These are phyloP conservation scores for Ganoderma meredithae DNA, from an alignment of 1,284 basidiomycete genomes.

Conservation along the genomic window DNA sequence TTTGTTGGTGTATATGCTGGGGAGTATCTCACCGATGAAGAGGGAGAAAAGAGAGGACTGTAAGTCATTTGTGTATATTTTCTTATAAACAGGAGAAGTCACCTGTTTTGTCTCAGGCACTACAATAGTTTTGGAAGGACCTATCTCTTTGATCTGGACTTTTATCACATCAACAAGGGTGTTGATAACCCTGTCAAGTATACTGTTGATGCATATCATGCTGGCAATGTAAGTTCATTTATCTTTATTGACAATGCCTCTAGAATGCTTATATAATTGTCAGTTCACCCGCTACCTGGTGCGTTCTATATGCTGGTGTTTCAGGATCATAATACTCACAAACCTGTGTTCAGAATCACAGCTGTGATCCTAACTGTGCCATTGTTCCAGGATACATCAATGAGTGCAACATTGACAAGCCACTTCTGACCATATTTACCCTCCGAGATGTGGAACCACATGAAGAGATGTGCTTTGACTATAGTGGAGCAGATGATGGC, in stretches of 20 bases:
- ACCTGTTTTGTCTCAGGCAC: constrained; percentile 49
- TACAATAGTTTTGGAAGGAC: constrained; percentile 84
- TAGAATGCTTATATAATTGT: background rate
- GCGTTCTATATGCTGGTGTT: constrained; percentile 32
- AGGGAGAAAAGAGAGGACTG: constrained; percentile 73
- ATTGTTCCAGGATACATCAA: constrained; percentile 72
- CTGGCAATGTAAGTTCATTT: constrained; percentile 76
- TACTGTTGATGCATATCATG: constrained; percentile 85
- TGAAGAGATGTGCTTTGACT: constrained; percentile 87
- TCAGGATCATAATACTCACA: constrained; percentile 24
- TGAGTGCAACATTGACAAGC: constrained; percentile 53
- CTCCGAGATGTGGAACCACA: constrained; percentile 63
- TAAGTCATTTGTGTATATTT: constrained; percentile 46
- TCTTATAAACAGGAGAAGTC: constrained; percentile 9
- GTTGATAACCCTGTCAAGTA: constrained; percentile 49
- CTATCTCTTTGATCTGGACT: constrained; percentile 87
- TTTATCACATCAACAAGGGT: constrained; percentile 63
- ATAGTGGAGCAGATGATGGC: constrained; percentile 61
- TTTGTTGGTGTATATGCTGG: constrained; percentile 89
- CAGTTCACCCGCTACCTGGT: constrained; percentile 78
- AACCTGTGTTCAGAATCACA: constrained; percentile 72
- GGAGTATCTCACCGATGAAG: constrained; percentile 76
- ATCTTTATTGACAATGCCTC: background rate
- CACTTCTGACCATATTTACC: constrained; percentile 74
- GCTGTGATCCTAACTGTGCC: constrained; percentile 85